Evolutionary conservation across 345 rosid genomes (phyloP).

Genomic region (Gynandropsis gynandra): DNA sequence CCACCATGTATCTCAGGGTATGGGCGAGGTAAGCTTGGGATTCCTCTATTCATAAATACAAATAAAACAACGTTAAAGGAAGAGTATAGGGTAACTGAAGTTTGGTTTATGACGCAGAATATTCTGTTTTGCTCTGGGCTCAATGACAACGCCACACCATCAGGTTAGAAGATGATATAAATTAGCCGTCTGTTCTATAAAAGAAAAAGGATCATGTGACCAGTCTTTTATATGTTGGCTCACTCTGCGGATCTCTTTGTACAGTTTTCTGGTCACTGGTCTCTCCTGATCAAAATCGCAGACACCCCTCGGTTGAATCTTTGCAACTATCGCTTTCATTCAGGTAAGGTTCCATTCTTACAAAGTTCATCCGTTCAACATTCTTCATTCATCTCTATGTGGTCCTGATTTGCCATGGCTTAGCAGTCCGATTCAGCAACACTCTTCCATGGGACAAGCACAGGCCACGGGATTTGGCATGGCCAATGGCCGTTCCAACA

Average conservation of each 20-base stretch:
- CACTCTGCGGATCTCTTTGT: too few relatives aligned
- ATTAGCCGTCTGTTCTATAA: too few relatives aligned
- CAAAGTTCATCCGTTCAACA: too few relatives aligned
- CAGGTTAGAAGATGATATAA: constrained; percentile 38
- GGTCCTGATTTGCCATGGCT: neutral
- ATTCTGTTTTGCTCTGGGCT: constrained; percentile 58
- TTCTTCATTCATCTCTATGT: neutral
- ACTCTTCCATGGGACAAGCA: constrained; percentile 50
- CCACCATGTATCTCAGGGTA: constrained; percentile 47
- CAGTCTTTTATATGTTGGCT: too few relatives aligned
- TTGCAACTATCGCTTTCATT: constrained; percentile 62
- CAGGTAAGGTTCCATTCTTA: constrained; percentile 40
- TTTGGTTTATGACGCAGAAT: constrained; percentile 41
- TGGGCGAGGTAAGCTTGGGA: constrained; percentile 48
- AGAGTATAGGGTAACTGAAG: constrained; percentile 6
- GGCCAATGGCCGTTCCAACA: constrained; percentile 57
- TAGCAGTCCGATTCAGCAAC: constrained; percentile 60
- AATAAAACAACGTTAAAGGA: neutral
- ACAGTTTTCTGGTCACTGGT: constrained; percentile 84
- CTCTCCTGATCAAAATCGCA: constrained; percentile 49
- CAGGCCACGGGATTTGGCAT: constrained; percentile 58
- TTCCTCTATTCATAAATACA: neutral
- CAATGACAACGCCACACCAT: constrained; percentile 45
- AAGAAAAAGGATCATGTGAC: neutral
- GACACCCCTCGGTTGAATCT: constrained; percentile 56